Evolutionary conservation across 345 rosid genomes (phyloP), one percentile per base, ranked within the genome.

Genomic region (Theobroma cacao): DNA sequence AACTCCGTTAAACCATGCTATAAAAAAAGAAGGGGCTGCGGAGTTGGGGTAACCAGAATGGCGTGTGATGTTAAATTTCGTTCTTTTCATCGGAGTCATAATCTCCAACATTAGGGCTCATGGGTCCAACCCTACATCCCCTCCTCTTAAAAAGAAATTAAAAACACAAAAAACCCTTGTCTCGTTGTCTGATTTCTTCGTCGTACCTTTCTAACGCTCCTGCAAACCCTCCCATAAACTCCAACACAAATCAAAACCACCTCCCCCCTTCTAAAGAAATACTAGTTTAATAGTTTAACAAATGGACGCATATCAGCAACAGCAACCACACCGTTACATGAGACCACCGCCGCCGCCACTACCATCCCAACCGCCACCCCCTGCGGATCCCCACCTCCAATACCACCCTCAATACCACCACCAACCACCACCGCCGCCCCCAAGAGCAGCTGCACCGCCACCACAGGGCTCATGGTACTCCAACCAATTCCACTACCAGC

Each of bases 401-500:
- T 24, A 28, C 33, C 59, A 47, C 33, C 58, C 18, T 30, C 53
- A 70, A 17, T 70, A 70, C 74, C 58, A 70, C 38, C 34, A 47
- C 15, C 58, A 47, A 47, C 74, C 38, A 31, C 74, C 31, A 13
- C 50, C 28, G 7, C 71, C 48, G 20, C 72, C 40, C 18, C 40
- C 74, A 4, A 71, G 60, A 71, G 60, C 43, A 3, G 22, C 59
- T 31, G 75, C 61, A 30, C 60, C 41, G 14, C 60, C 75, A 33
- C 20, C 75, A 2, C 61, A 18, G 26, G 74, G 74, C 53, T 70
- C 59, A 28, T 70, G 74, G 74, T 20, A 72, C 45, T 33, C 45
- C 45, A 82, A 84, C 73, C 93, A 90, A 70, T 93, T 85, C 74
- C 93, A 86, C 45, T 85, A 85, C 78, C 89, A 81, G 14, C 85